Percentiles rank a stretch among this genome's conserved stretches.
phyloP scores from a whole-genome alignment of 768 basidiomycete genomes.

The Neoboletus subvelutipes region DNA sequence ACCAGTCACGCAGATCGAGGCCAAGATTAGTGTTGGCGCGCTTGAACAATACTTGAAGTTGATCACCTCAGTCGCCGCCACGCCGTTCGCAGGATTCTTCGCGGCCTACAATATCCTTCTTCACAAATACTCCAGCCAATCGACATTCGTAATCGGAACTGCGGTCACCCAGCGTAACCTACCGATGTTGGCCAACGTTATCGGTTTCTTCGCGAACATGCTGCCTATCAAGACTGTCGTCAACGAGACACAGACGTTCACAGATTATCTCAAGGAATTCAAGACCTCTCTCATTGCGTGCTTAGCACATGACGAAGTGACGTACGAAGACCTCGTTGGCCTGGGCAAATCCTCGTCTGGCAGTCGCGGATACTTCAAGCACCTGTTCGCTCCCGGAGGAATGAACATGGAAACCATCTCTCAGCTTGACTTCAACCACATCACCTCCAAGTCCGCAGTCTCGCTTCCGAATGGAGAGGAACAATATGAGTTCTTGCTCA shows the following conservation, averaged over 20 bases:
- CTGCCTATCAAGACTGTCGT: slow-evolving; percentile 30
- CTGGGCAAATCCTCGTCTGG: slow-evolving; percentile 25
- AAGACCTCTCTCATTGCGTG: slow-evolving; percentile 23
- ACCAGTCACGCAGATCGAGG: slow-evolving; percentile 29
- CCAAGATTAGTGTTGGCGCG: slow-evolving; percentile 18
- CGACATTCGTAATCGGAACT: slow-evolving; percentile 30
- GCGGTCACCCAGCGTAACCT: slow-evolving; percentile 33
- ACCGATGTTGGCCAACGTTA: slow-evolving; percentile 25
- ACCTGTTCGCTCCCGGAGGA: slow-evolving; percentile 31
- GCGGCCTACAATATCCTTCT: slow-evolving; percentile 34
- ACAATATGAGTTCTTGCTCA: slow-evolving; percentile 23
- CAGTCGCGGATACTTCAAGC: slow-evolving; percentile 32
- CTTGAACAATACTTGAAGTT: slow-evolving; percentile 23
- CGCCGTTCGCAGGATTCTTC: slow-evolving; percentile 32
- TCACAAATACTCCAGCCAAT: slow-evolving; percentile 34
- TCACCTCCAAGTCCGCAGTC: slow-evolving; percentile 16
- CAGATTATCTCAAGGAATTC: slow-evolving; percentile 24
- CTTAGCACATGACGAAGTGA: slow-evolving; percentile 29
- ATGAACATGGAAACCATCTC: slow-evolving; percentile 29
- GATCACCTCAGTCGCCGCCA: slow-evolving; percentile 17
- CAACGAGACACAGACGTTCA: slow-evolving; percentile 26
- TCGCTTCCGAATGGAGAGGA: slow-evolving; percentile 32
- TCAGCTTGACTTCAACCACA: slow-evolving; percentile 18
- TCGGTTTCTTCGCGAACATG: slow-evolving; percentile 34
- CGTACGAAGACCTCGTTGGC: slow-evolving; percentile 31